Percentiles rank a stretch among this genome's conserved stretches.
Conservation (phyloP, 306 rosid species). For the Pyrus bretschneideri region DNA sequence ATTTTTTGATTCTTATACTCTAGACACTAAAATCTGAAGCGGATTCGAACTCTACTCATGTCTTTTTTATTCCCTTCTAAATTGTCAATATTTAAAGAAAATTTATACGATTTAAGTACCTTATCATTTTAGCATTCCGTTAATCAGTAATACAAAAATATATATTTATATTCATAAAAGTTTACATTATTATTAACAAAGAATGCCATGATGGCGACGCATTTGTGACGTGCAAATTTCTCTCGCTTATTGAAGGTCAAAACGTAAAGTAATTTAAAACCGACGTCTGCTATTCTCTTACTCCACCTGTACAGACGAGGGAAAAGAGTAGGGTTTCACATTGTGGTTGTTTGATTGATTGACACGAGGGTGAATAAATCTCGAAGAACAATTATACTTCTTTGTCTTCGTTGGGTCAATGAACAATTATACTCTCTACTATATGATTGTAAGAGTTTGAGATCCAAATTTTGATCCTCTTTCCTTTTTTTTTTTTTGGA, state of each 20-base stretch:
- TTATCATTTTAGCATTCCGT: too few species aligned
- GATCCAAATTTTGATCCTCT: background rate
- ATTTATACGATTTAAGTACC: too few species aligned
- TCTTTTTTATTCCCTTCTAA: too few species aligned
- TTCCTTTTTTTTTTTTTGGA: too few species aligned
- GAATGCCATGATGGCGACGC: fast-evolving
- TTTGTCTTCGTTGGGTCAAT: background rate
- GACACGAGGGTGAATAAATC: background rate
- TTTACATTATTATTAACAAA: too few species aligned
- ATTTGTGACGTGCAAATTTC: too few species aligned
- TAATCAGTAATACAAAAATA: too few species aligned
- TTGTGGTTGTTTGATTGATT: background rate
- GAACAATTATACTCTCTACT: background rate
- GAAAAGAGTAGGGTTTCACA: background rate
- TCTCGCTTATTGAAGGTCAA: background rate
- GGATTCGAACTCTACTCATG: too few species aligned
- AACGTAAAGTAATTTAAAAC: constrained; percentile 14
- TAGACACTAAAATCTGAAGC: too few species aligned
- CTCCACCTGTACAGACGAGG: background rate
- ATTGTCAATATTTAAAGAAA: too few species aligned
- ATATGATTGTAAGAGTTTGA: background rate
- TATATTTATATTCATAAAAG: too few species aligned
- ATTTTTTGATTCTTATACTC: too few species aligned
- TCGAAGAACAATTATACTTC: background rate
- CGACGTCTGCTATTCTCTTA: constrained; percentile 14